phyloP scores from a whole-genome alignment of 2,329 filamentous ascomycete species.

The Phyllachora maydis region DNA sequence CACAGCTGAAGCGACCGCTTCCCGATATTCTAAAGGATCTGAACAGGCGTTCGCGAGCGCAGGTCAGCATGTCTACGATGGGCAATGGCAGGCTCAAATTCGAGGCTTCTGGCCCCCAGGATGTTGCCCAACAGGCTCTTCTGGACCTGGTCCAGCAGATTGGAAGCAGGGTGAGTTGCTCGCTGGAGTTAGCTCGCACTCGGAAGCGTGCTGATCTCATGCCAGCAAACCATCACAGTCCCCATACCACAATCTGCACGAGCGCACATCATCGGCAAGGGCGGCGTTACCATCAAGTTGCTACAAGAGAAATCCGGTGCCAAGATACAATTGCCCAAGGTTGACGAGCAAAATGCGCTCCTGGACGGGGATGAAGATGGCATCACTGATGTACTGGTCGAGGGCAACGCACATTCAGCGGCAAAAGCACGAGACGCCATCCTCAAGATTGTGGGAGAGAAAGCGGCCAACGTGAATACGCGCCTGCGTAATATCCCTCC shows the following conservation, averaged over 20 bases:
- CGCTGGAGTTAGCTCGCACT: no score
- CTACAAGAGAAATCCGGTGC: constrained; percentile 82
- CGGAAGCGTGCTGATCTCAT: no score
- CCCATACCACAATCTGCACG: constrained; percentile 67
- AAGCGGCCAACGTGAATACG: constrained; percentile 61
- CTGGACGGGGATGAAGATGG: constrained; percentile 55
- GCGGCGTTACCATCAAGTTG: constrained; percentile 74
- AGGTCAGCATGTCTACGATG: constrained; percentile 56
- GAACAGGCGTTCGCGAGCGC: constrained; percentile 78
- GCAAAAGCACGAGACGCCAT: constrained; percentile 71
- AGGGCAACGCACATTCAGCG: constrained; percentile 78
- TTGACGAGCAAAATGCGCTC: constrained; percentile 36
- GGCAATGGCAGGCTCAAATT: constrained; percentile 58
- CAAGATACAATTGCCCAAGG: constrained; percentile 72
- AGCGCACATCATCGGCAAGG: constrained; percentile 81
- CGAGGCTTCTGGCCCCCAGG: constrained; percentile 65
- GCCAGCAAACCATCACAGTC: constrained; percentile 40
- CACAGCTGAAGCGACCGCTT: constrained; percentile 67
- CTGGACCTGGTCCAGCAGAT: constrained; percentile 80
- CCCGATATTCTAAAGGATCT: constrained; percentile 76
- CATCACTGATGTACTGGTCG: constrained; percentile 68
- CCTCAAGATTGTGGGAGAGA: constrained; percentile 70
- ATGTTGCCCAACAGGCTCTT: constrained; percentile 70
- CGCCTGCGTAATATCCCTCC: constrained; percentile 70
- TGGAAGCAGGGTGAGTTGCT: constrained; percentile 48